Evolutionary conservation across 495 filamentous ascomycete genomes (phyloP), one percentile per base, ranked within the genome.

Genomic region (Lasiosphaeris hirsuta): DNA sequence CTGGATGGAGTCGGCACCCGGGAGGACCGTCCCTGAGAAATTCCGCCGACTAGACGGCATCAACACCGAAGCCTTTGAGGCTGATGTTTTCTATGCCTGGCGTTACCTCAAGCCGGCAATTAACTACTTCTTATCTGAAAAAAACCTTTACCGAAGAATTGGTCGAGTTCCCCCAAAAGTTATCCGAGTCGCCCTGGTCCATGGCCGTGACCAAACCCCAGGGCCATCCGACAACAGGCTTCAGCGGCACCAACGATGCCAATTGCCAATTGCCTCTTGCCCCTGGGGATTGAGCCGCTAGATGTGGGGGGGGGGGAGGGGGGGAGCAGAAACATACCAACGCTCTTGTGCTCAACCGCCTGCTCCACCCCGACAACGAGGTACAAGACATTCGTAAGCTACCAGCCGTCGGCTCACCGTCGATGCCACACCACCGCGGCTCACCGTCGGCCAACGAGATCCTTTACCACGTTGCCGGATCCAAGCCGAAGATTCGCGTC

Each of bases 241-340:
- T 89, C 50, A 88, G 84, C 64, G 85, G 87, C 6, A 90, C 86
- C 0, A 88, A 87, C 49, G 85, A 90, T 59, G 80, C 75, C 18
- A 70, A 74, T 35, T 59, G 80, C 75, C 18, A 70, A 74, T 35
- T 59, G 72, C 35, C 63, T 81, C 1, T 69, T 88, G 1, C 85
- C 86, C 0, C 61, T 86, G 1, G 68, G 65, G 30, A 68, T 89
- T 1, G 49, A 63, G 1, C 82, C 87, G 40, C 60, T 75, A 0
- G 82, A 88, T 59, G 74, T 84, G 0, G 68, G 71, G 4, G 67
- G 63, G 15, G n/a, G n/a, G n/a, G n/a, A n/a, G n/a, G n/a, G n/a
- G n/a, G n/a, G n/a, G n/a, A n/a, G n/a, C n/a, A n/a, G n/a, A n/a
- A n/a, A n/a, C 78, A 84, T 48, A 88, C 84, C 1, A 89, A 87